Conservation (phyloP, 306 rosid species). For the Malus sylvestris region DNA sequence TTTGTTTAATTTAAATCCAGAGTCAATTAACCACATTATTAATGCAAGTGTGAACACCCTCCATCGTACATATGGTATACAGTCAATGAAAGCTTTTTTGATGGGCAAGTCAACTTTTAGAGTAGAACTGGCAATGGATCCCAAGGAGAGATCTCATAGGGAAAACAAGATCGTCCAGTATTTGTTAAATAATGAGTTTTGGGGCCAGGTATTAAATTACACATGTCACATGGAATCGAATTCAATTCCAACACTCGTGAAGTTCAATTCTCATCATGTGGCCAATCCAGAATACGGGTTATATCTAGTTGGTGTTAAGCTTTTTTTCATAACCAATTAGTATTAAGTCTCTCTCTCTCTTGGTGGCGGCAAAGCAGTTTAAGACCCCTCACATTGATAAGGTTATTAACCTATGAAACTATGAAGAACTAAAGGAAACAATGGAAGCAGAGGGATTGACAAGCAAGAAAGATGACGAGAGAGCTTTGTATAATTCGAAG, state of each 20-base stretch:
- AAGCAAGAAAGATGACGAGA: too few species aligned
- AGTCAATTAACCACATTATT: too few species aligned
- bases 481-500: too few species aligned
- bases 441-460: too few species aligned
- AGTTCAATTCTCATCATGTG: not conserved
- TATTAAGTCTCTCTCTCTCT: too few species aligned
- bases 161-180: not conserved
- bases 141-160: constrained; percentile 29
- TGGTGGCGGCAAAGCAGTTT: too few species aligned
- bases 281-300: not conserved
- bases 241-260: not conserved
- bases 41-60: not conserved
- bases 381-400: too few species aligned
- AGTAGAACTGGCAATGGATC: constrained; percentile 10
- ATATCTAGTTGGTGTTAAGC: not conserved
- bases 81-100: constrained; percentile 20
- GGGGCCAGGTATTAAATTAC: not conserved
- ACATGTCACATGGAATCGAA: not conserved
- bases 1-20: too few species aligned
- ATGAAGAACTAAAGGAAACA: too few species aligned
- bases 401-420: too few species aligned
- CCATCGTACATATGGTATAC: not conserved
- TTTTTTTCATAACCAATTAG: not conserved
- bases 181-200: not conserved
- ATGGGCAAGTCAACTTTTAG: constrained; percentile 20